Conservation (phyloP, 2,329 filamentous ascomycete genomes). For the Alternaria viburni region DNA sequence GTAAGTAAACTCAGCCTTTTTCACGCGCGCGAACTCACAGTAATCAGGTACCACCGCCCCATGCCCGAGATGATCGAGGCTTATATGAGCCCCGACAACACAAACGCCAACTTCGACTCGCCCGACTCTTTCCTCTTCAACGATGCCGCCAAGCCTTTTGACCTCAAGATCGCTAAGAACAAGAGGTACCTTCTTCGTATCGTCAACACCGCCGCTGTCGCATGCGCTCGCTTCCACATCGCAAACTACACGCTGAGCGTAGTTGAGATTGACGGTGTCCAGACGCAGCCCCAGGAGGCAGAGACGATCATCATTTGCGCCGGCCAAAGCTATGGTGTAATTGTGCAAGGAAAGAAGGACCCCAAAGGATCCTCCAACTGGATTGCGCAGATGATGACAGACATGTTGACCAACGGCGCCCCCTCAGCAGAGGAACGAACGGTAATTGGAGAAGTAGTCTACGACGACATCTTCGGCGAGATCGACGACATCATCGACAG, state of each 20-base stretch:
- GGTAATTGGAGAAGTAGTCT: slow-evolving; percentile 22
- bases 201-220: slow-evolving; percentile 60
- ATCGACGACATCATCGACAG: not conserved
- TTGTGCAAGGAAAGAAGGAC: slow-evolving; percentile 23
- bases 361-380: slow-evolving; percentile 64
- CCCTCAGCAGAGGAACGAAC: slow-evolving; percentile 17
- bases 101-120: slow-evolving; percentile 26
- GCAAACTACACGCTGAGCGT: slow-evolving; percentile 41
- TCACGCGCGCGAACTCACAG: slow-evolving; percentile 25
- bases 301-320: slow-evolving; percentile 46
- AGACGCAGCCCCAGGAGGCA: slow-evolving; percentile 48
- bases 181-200: slow-evolving; percentile 69
- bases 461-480: slow-evolving; percentile 12
- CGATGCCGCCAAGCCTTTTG: slow-evolving; percentile 13
- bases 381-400: slow-evolving; percentile 57
- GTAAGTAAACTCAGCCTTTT: not conserved
- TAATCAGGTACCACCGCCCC: slow-evolving; percentile 6
- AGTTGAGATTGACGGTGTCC: slow-evolving; percentile 45
- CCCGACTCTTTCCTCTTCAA: slow-evolving; percentile 12
- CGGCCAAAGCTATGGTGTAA: slow-evolving; percentile 32
- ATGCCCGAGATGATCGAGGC: slow-evolving; percentile 44
- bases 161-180: slow-evolving; percentile 53
- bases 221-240: slow-evolving; percentile 53
- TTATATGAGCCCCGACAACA: slow-evolving; percentile 53
- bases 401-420: slow-evolving; percentile 54